Percentiles rank a stretch among this genome's conserved stretches.
Conservation (phyloP, 371 early-diverging fungal genomes). For the Fennellomyces sp. region DNA sequence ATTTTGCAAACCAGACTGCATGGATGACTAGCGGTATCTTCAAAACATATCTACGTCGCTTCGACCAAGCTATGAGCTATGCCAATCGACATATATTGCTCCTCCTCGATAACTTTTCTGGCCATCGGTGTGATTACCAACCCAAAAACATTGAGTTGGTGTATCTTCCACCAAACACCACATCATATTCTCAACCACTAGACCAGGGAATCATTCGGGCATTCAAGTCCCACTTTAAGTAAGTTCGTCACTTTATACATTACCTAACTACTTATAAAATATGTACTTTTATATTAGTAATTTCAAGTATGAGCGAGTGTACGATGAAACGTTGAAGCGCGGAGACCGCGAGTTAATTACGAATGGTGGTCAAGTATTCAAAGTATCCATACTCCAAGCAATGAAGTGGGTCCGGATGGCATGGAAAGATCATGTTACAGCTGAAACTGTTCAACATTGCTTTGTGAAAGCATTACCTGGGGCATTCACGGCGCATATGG, state of each 20-base stretch:
- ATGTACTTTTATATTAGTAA: neutral
- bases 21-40: conserved; percentile 12
- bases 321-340: neutral
- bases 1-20: conserved; percentile 3
- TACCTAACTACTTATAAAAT: neutral
- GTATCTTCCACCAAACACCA: conserved; percentile 26
- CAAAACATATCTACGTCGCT: neutral
- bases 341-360: neutral
- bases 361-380: neutral
- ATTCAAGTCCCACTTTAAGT: conserved; percentile 21
- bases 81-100: conserved; percentile 9
- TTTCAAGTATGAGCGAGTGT: neutral
- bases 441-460: neutral
- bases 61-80: conserved; percentile 2
- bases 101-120: conserved; percentile 21
- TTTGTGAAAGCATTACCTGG: neutral
- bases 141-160: conserved; percentile 11
- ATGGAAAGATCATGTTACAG: neutral
- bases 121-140: conserved; percentile 3
- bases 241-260: neutral
- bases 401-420: neutral
- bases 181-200: conserved; percentile 23
- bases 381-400: neutral
- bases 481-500: neutral
- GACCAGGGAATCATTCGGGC: conserved; percentile 24